Evolutionary conservation across 768 basidiomycete genomes (phyloP).

Genomic region (Nidula microcarpa): DNA sequence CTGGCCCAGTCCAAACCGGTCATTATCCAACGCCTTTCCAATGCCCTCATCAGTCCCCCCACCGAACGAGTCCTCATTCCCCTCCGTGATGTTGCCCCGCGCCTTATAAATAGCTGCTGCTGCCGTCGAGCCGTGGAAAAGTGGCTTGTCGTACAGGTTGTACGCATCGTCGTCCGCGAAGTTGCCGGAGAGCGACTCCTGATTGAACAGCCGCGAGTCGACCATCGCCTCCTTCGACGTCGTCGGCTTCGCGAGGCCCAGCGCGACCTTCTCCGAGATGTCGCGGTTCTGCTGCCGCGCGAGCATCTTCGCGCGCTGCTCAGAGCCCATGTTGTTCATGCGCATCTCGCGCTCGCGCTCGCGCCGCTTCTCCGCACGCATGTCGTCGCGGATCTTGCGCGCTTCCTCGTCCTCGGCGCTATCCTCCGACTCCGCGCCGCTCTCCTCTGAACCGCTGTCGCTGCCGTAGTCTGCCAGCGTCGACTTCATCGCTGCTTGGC

Average conservation of each 20-base stretch:
- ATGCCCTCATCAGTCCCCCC: slow-evolving; percentile 97
- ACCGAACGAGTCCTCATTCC: slow-evolving; percentile 89
- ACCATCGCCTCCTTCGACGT: slow-evolving; percentile 95
- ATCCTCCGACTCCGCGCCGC: slow-evolving; percentile 38
- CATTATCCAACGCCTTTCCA: slow-evolving; percentile 84
- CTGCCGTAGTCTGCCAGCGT: slow-evolving; percentile 85
- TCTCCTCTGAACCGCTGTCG: slow-evolving; percentile 58
- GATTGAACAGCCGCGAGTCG: slow-evolving; percentile 96
- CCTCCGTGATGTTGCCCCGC: slow-evolving; percentile 77
- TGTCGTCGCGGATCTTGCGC: slow-evolving; percentile 80
- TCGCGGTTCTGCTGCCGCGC: slow-evolving; percentile 97
- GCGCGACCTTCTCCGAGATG: slow-evolving; percentile 98
- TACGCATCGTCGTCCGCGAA: slow-evolving; percentile 96
- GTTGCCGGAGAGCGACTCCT: slow-evolving; percentile 75
- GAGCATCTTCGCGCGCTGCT: slow-evolving; percentile 93
- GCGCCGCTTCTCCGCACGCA: slow-evolving; percentile 87
- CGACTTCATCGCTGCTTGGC: slow-evolving; percentile 68
- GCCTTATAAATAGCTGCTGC: slow-evolving; percentile 99
- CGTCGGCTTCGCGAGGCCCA: slow-evolving; percentile 96
- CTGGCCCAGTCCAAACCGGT: slow-evolving; percentile 88
- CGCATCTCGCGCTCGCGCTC: slow-evolving; percentile 97
- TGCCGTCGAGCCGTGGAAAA: slow-evolving; percentile 95
- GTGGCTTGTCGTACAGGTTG: slow-evolving; percentile 88
- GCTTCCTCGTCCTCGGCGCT: slow-evolving; percentile 81
- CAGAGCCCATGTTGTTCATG: slow-evolving; percentile 98